phyloP scores from a whole-genome alignment of 73 alveolate genomes.

The Effrenium voratum region DNA sequence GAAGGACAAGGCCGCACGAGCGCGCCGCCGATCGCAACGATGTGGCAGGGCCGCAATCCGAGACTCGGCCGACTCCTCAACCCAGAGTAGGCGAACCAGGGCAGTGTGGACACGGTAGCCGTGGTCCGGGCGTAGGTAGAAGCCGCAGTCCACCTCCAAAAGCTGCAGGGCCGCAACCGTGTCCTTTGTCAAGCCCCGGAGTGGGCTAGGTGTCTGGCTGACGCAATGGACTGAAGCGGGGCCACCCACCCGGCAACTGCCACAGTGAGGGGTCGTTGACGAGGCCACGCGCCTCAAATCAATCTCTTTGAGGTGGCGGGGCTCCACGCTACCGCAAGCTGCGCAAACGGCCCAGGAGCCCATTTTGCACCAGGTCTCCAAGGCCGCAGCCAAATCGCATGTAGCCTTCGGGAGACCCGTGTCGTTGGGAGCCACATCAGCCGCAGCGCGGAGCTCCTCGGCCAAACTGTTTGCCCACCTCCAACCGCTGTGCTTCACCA shows the following conservation, averaged over 20 bases:
- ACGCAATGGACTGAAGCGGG: neutral
- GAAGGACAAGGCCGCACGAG: neutral
- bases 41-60: neutral
- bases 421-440: neutral
- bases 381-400: neutral
- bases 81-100: neutral
- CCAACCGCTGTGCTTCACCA: neutral
- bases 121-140: neutral
- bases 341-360: neutral
- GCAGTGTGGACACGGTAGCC: neutral
- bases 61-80: neutral
- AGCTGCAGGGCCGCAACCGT: neutral
- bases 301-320: neutral
- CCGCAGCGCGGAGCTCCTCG: neutral
- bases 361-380: slow-evolving; percentile 12
- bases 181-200: neutral
- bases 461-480: neutral
- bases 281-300: neutral
- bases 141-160: neutral
- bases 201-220: neutral
- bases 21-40: too few species aligned
- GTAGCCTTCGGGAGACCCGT: neutral
- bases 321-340: neutral
- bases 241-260: neutral
- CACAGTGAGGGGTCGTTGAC: neutral